These are phyloP conservation scores for Colletotrichum shisoi DNA, from an alignment of 2,329 filamentous ascomycete species.

Conservation along the genomic window DNA sequence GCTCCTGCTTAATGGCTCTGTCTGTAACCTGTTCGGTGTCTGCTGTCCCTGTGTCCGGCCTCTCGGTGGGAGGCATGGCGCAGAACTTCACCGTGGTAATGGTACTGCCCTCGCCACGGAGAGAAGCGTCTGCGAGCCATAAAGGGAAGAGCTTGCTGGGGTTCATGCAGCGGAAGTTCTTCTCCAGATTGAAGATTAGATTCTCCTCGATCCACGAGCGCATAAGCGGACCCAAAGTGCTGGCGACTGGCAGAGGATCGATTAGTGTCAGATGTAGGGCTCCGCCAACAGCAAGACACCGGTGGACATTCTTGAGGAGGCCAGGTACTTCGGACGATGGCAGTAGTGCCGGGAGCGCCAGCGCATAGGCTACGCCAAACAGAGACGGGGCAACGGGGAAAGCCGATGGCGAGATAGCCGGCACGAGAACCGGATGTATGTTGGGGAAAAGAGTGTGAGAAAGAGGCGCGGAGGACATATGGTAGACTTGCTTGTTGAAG, in stretches of 20 bases:
- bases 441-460: constrained; percentile 51
- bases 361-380: constrained; percentile 61
- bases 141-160: constrained; percentile 66
- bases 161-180: constrained; percentile 65
- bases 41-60: constrained; percentile 41
- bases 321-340: constrained; percentile 64
- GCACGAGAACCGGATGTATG: constrained; percentile 51
- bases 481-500: constrained; percentile 52
- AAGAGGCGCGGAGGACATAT: constrained; percentile 56
- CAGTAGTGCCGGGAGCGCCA: constrained; percentile 65
- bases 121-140: constrained; percentile 65
- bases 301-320: constrained; percentile 65
- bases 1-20: constrained; percentile 53
- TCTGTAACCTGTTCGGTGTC: constrained; percentile 43
- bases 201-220: constrained; percentile 69
- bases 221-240: constrained; percentile 63
- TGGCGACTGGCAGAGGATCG: constrained; percentile 66
- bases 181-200: constrained; percentile 66
- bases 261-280: constrained; percentile 67
- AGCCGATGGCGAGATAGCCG: constrained; percentile 49
- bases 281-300: constrained; percentile 63
- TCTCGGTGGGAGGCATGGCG: constrained; percentile 51
- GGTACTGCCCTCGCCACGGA: constrained; percentile 58
- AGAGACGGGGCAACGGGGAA: constrained; percentile 52
- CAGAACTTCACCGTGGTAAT: constrained; percentile 59